These are phyloP conservation scores for Tetradesmus lagerheimii DNA, from an alignment of 139 green algal species.

Conservation along the genomic window DNA sequence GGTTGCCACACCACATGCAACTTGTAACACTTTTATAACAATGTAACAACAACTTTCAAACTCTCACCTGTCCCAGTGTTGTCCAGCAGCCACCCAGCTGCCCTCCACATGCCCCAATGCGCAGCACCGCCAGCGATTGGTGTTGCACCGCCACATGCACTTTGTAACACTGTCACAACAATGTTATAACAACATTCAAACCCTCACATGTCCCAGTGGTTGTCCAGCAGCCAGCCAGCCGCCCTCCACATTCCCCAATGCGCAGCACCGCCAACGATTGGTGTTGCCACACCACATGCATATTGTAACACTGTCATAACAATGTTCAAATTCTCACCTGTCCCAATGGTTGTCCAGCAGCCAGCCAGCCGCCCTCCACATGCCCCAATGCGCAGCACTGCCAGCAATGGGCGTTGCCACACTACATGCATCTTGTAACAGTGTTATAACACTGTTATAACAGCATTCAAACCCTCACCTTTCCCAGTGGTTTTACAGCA, in stretches of 20 bases:
- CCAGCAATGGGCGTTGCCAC: not conserved
- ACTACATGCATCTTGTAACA: too few relatives aligned
- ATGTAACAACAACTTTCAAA: too few relatives aligned
- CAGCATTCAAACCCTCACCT: too few relatives aligned
- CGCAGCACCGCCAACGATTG: not conserved
- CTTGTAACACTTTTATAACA: too few relatives aligned
- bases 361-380: conserved; percentile 16
- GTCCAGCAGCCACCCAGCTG: conserved; percentile 21
- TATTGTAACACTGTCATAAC: too few relatives aligned
- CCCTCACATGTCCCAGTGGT: conserved; percentile 22
- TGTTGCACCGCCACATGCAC: not conserved
- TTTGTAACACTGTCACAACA: too few relatives aligned
- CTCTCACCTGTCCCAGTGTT: conserved; percentile 21
- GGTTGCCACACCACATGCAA: conserved; percentile 8
- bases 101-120: conserved; percentile 31
- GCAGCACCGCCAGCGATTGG: not conserved
- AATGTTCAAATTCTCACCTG: conserved; percentile 1
- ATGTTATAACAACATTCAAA: too few relatives aligned
- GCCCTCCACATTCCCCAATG: conserved; percentile 33
- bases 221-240: conserved; percentile 16
- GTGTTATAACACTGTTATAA: too few relatives aligned
- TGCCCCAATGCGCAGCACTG: conserved; percentile 19
- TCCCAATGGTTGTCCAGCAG: conserved; percentile 29
- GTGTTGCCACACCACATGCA: conserved; percentile 5
- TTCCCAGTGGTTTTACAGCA: conserved; percentile 26